Conservation (phyloP, 352 stramenopile species). For the Thalassiosira ordinaria region DNA sequence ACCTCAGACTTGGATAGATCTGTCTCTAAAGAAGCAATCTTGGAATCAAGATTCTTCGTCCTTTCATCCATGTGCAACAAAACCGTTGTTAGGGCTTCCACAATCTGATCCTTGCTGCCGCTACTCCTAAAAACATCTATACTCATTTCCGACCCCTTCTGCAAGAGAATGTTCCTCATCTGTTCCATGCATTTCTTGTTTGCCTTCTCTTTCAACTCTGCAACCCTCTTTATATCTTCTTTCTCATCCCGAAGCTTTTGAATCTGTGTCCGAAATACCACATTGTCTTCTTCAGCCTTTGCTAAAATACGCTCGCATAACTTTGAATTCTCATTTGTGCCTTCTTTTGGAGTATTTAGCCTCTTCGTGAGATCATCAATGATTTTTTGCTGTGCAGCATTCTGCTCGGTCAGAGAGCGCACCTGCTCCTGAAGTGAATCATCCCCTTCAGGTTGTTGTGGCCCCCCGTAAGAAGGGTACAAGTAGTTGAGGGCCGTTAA, state of each 20-base stretch:
- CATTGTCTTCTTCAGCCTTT: constrained; percentile 57
- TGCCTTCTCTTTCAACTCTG: constrained; percentile 28
- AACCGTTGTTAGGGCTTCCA: constrained; percentile 38
- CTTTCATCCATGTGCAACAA: constrained; percentile 42
- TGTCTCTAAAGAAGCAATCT: constrained; percentile 29
- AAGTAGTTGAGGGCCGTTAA: constrained; percentile 37
- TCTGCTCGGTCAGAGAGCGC: constrained; percentile 19
- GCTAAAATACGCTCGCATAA: constrained; percentile 62
- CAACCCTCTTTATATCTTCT: constrained; percentile 24
- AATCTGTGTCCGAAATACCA: constrained; percentile 48
- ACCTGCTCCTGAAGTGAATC: constrained; percentile 18
- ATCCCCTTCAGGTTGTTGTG: constrained; percentile 1
- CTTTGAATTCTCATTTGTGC: constrained; percentile 35
- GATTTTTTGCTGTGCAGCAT: constrained; percentile 32
- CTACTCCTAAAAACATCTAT: constrained; percentile 22
- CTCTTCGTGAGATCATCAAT: constrained; percentile 37
- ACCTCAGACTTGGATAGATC: constrained; percentile 42
- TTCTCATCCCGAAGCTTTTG: constrained; percentile 42
- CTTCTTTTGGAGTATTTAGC: constrained; percentile 8
- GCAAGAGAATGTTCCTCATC: constrained; percentile 32
- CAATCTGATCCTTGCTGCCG: constrained; percentile 11
- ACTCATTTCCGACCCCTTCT: constrained; percentile 41
- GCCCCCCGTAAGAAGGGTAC: constrained; percentile 33
- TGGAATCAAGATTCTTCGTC: constrained; percentile 38
- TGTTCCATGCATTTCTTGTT: constrained; percentile 31